Base-by-base conservation (phyloP, 768 basidiomycete genomes). In the Mycena sanguinolenta region DNA sequence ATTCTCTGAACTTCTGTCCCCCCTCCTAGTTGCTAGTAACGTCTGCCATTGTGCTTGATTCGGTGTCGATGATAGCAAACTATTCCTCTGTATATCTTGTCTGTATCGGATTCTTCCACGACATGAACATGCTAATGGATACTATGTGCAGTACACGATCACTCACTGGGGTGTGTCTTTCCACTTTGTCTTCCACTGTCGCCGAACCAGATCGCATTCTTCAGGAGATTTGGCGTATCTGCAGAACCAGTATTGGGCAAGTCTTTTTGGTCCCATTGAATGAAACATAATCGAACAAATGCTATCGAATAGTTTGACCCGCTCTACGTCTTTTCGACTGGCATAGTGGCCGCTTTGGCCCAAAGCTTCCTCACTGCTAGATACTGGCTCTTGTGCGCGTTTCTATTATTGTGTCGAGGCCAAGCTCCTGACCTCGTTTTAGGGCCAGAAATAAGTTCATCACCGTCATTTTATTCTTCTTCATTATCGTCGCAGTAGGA, bases 201-300 rank as follows among this genome's bases (percentile, higher is more conserved):
- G 23, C 49, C 25, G 49, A 27, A 3, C 49, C 21, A 50, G 49
- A 10, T 50, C 21, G n/a, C n/a, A n/a, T n/a, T n/a, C n/a, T n/a
- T n/a, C n/a, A n/a, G n/a, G n/a, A n/a, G n/a, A n/a, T n/a, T 42
- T 54, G 23, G 36, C 52, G 34, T 63, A 63, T 54, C 27, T 63
- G 36, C 6, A 39, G 50, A 63, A 38, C 36, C 62, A 63, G 39
- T 53, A 63, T 54, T 63, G 62, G 62, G 62, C 38, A 63, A 28
- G 62, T 54, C 34, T 34, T 50, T 62, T 44, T 19, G 19, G 42
- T 44, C 42, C 4, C 5, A 44, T 44, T 14, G 42, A 19, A 17
- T 17, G 42, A 50, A 62, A 30, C n/a, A 50, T 59, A 59, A 44
- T 42, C 60, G 23, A 63, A 54, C 52, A 21, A 14, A 39, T 54